Evolutionary conservation across 495 filamentous ascomycete species (phyloP), one percentile per base, ranked within the genome.

Genomic region (Aspergillus nanangensis): DNA sequence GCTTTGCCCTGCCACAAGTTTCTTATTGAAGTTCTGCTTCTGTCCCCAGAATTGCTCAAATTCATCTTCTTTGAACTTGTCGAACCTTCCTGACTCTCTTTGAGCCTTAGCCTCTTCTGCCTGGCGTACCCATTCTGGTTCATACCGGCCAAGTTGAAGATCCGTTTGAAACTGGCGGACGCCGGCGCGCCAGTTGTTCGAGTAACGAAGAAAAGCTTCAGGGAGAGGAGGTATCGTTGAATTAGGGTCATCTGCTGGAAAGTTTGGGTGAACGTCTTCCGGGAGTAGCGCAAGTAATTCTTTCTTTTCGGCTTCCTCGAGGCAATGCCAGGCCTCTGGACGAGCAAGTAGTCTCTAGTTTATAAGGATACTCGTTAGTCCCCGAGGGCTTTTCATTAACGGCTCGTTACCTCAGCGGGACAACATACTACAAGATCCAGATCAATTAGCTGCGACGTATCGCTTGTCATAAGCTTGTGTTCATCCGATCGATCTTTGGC

Each of bases 21-120:
- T 42, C 18, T 44, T 58, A 22, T 58, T 55, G 18, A 71, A 48
- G 43, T 67, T 77, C 58, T 82, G 75, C 41, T 83, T 79, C 44
- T 86, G 76, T 0, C 77, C 82, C 87, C 87, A 95, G 45, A 80
- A 83, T 25, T 76, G 62, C 63, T 89, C 80, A 27, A 81, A 86
- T 31, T 84, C 72, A 3, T 69, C 51, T 38, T 81, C 77, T 56
- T 88, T 82, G 60, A 78, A 87, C 5, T 75, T 64, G 48, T 92
- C 81, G 52, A 85, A 92, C 15, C 76, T 67, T n/a, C 89, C 88
- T 2, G 70, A 60, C n/a, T 67, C 64, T 36, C 88, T 77, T 52
- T 80, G 68, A 43, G 73, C 55, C 57, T 83, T 76, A 5, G 87
- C 86, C 33, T 67, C 52, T 53, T 76, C 75, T 3, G 87, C 88